Base-by-base conservation (phyloP, 1,139 yeast species). In the Blastobotrys arbuscula region DNA sequence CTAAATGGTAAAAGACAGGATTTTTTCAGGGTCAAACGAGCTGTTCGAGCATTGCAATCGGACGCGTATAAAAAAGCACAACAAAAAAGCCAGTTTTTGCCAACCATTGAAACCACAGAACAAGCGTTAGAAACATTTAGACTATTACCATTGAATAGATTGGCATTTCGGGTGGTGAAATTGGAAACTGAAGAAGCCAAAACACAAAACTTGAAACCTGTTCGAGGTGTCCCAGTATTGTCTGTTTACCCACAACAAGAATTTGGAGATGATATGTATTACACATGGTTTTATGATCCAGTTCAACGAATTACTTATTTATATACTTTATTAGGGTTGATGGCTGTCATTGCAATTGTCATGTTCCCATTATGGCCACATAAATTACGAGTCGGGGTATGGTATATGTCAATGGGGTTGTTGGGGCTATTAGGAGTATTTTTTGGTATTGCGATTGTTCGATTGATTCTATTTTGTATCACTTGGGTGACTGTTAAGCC, bases 361-460 rank as follows among this genome's bases (percentile, higher is more conserved):
- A 75, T 92, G 62, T 94, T 88, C 81, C 99, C 98, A 54, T 76
- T 92, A 60, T 92, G 99, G 99, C 99, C 99, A 20, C 64, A 74
- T 44, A 79, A 82, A 67, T 81, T 92, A 94, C 84, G 95, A 65
- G 76, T 77, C 48, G 95, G 95, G 35, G 96, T 88, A 35, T 92
- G 96, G 86, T 92, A 88, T 66, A 65, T 88, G 50, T 86, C 96
- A 31, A 79, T 90, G 77, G 84, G 78, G 2, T 69, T 83, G 50
- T 70, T 94, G 56, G 92, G 87, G 0, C 68, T 92, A 46, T 74
- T 94, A 48, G 92, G 81, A 8, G 71, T 79, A 47, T 84, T 92
- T 68, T 85, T 92, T 59, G 84, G 70, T 23, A 69, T 86, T 58
- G 96, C 97, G 2, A 75, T 94, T 47, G 70, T 92, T 34, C 78